Percentiles rank a stretch among this genome's conserved stretches.
Evolutionary conservation across 23 red algal genomes (phyloP).

Genomic region (Gracilaria domingensis): DNA sequence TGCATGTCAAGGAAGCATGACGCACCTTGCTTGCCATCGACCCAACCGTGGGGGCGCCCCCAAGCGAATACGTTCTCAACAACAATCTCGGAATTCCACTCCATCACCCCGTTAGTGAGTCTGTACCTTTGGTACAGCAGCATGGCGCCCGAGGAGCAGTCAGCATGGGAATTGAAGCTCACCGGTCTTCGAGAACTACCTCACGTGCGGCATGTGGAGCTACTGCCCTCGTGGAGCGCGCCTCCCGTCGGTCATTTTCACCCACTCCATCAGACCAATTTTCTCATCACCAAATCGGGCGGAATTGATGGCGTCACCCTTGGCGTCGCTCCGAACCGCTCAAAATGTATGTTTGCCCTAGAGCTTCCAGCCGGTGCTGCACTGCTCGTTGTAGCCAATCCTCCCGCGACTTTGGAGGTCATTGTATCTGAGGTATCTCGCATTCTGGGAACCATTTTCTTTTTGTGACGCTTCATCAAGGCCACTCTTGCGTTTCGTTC

Average conservation of each 20-base stretch:
- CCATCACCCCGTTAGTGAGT: too few species aligned
- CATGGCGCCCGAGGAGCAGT: neutral
- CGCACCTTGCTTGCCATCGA: too few species aligned
- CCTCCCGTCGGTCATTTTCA: slow-evolving; percentile 25
- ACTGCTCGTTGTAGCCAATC: slow-evolving; percentile 24
- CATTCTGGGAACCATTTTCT: slow-evolving; percentile 27
- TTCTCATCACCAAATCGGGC: slow-evolving; percentile 50
- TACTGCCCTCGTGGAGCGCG: neutral
- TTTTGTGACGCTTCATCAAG: neutral
- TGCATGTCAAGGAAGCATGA: too few species aligned
- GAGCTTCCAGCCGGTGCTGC: slow-evolving; percentile 42
- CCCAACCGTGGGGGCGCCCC: too few species aligned
- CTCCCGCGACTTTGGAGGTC: slow-evolving; percentile 38
- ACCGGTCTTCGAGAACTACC: slow-evolving; percentile 38
- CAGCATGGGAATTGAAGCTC: slow-evolving; percentile 50
- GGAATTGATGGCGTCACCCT: slow-evolving; percentile 57
- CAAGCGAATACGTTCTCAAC: neutral
- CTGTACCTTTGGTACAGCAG: neutral
- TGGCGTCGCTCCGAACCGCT: slow-evolving; percentile 50
- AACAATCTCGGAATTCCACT: too few species aligned
- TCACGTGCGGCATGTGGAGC: slow-evolving; percentile 6
- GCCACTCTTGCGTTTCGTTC: neutral
- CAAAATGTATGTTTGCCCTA: slow-evolving; percentile 29
- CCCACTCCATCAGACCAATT: neutral
- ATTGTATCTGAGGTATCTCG: slow-evolving; percentile 29